Conservation (phyloP, 768 basidiomycete species). For the Obba rivulosa region DNA sequence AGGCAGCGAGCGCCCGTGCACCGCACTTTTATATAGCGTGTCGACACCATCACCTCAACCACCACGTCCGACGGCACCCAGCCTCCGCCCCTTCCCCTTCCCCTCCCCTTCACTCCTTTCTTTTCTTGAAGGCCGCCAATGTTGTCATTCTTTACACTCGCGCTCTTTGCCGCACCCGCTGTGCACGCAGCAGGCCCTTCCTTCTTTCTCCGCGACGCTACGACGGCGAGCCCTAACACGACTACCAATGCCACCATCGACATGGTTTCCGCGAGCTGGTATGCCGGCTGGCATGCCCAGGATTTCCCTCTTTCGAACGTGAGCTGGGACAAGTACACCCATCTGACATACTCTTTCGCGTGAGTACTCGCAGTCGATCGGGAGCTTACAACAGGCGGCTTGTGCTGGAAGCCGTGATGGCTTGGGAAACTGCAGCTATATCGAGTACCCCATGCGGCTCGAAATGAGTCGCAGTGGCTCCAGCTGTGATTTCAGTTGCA, state of each 20-base stretch:
- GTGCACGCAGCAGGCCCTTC: slow-evolving; percentile 6
- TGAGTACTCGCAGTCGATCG: slow-evolving; percentile 28
- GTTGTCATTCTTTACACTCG: slow-evolving; percentile 11
- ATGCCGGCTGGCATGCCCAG: slow-evolving; percentile 44
- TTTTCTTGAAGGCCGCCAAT: slow-evolving; percentile 5
- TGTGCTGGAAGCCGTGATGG: too few relatives aligned
- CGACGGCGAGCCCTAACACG: background rate
- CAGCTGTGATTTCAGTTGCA: too few relatives aligned
- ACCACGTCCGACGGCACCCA: too few relatives aligned
- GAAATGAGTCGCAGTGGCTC: too few relatives aligned
- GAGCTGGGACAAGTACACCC: slow-evolving; percentile 51
- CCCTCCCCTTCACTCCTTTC: background rate
- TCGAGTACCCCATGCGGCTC: too few relatives aligned
- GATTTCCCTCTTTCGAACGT: slow-evolving; percentile 38
- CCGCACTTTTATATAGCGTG: too few relatives aligned
- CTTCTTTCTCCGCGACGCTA: slow-evolving; percentile 4
- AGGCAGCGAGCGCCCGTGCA: too few relatives aligned
- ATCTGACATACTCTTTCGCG: slow-evolving; percentile 60
- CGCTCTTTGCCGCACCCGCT: slow-evolving; percentile 6
- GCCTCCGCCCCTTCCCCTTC: background rate
- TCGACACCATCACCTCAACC: too few relatives aligned
- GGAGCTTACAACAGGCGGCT: too few relatives aligned
- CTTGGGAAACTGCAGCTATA: too few relatives aligned
- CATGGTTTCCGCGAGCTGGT: slow-evolving; percentile 48
- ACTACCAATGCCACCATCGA: slow-evolving; percentile 9